Evolutionary conservation across 345 rosid species (phyloP).

Genomic region (Citrus cavaleriei): DNA sequence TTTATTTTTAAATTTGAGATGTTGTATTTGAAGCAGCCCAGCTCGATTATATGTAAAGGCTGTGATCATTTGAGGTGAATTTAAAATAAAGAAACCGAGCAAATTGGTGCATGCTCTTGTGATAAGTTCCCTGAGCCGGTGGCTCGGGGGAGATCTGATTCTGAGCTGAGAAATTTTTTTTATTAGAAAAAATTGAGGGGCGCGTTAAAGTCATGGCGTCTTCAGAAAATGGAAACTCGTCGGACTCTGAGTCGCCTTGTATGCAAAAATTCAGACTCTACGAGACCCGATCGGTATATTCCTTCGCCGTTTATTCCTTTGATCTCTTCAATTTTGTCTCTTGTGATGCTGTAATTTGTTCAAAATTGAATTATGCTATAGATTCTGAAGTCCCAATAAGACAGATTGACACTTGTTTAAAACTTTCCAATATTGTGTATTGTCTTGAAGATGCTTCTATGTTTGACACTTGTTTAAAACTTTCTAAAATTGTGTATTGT

Average conservation of each 20-base stretch:
- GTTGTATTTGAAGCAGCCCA: constrained; percentile 82
- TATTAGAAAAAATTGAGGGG: constrained; percentile 1
- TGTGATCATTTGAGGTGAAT: constrained; percentile 19
- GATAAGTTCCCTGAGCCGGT: constrained; percentile 62
- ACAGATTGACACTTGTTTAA: no score
- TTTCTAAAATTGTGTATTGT: background rate
- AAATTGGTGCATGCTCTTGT: constrained; percentile 45
- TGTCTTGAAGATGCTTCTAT: no score
- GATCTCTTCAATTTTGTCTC: constrained; percentile 12
- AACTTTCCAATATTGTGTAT: no score
- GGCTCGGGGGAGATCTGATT: constrained; percentile 66
- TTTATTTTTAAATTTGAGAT: constrained; percentile 14
- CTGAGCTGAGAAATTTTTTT: background rate
- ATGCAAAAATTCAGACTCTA: constrained; percentile 77
- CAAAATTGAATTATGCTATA: background rate
- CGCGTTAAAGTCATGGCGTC: constrained; percentile 16
- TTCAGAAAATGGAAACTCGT: constrained; percentile 12
- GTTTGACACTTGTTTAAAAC: no score
- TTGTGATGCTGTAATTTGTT: constrained; percentile 1
- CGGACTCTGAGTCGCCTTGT: constrained; percentile 25
- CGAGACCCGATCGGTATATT: constrained; percentile 67
- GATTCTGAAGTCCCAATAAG: background rate
- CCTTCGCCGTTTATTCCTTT: background rate
- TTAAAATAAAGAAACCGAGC: background rate
- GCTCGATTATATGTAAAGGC: constrained; percentile 45